Evolutionary conservation across 2,329 filamentous ascomycete genomes (phyloP).

Genomic region (Fragosphaeria purpurea): DNA sequence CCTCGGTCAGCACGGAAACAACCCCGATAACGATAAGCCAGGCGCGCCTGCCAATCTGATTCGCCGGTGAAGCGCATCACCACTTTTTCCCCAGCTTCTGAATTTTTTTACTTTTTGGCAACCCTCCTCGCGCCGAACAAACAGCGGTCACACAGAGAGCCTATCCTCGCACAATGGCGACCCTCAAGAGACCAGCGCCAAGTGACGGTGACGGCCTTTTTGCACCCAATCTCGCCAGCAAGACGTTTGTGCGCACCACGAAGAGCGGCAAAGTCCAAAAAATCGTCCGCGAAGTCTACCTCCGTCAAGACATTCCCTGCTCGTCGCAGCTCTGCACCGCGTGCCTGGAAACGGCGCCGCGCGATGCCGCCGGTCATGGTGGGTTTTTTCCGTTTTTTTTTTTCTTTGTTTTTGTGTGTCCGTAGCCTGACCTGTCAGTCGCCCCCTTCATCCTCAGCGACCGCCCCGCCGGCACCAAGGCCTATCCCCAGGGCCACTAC

Average conservation of each 20-base stretch:
- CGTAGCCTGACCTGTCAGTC: constrained; percentile 37
- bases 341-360: constrained; percentile 66
- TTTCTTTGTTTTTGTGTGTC: background rate
- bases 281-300: constrained; percentile 92
- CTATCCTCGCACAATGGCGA: constrained; percentile 42
- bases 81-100: background rate
- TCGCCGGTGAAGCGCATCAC: constrained; percentile 11
- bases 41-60: constrained; percentile 11
- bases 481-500: constrained; percentile 82
- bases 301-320: constrained; percentile 94
- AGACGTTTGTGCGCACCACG: constrained; percentile 89
- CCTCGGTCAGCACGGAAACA: too few species aligned
- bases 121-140: too few species aligned
- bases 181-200: constrained; percentile 46
- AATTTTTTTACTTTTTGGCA: background rate
- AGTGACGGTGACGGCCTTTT: constrained; percentile 35
- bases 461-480: constrained; percentile 71
- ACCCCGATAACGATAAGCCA: constrained; percentile 12
- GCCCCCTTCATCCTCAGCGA: constrained; percentile 81
- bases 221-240: constrained; percentile 77
- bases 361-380: constrained; percentile 72
- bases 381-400: constrained; percentile 16
- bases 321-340: constrained; percentile 77
- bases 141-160: background rate
- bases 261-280: constrained; percentile 97